phyloP scores from a whole-genome alignment of 2,329 filamentous ascomycete genomes.

The Hypoxylon sp. region DNA sequence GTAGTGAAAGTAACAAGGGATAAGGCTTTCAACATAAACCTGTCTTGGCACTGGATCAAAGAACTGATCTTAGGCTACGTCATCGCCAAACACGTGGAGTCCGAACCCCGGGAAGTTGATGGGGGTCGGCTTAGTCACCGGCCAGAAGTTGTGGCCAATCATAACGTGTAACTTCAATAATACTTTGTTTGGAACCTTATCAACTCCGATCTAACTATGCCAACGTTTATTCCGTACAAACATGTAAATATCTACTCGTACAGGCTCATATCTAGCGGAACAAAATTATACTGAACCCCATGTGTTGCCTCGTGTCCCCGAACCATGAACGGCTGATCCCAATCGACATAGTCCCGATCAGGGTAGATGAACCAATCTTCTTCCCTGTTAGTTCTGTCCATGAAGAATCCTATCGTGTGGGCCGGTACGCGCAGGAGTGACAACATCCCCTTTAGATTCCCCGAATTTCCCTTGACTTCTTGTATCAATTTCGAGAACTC shows the following conservation, averaged over 20 bases:
- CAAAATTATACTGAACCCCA: conserved; percentile 25
- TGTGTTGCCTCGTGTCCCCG: conserved; percentile 35
- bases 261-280: neutral
- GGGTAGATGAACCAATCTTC: conserved; percentile 40
- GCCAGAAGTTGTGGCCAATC: neutral
- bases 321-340: conserved; percentile 34
- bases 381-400: conserved; percentile 16
- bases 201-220: no score
- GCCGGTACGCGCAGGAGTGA: conserved; percentile 17
- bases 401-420: conserved; percentile 24
- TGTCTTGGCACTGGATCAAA: conserved; percentile 2
- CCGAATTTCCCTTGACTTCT: neutral
- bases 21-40: neutral
- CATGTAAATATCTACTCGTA: no score
- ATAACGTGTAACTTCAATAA: no score
- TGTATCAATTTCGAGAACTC: conserved; percentile 10
- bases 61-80: conserved; percentile 7
- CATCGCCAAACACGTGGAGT: conserved; percentile 13
- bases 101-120: neutral
- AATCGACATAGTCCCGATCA: conserved; percentile 39
- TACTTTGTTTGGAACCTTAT: no score
- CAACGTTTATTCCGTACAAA: no score
- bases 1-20: neutral
- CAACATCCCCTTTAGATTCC: conserved; percentile 12
- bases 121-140: neutral